Evolutionary conservation across 2,329 filamentous ascomycete species (phyloP), one percentile per base, ranked within the genome.

Genomic region (Talaromyces pinophilus): DNA sequence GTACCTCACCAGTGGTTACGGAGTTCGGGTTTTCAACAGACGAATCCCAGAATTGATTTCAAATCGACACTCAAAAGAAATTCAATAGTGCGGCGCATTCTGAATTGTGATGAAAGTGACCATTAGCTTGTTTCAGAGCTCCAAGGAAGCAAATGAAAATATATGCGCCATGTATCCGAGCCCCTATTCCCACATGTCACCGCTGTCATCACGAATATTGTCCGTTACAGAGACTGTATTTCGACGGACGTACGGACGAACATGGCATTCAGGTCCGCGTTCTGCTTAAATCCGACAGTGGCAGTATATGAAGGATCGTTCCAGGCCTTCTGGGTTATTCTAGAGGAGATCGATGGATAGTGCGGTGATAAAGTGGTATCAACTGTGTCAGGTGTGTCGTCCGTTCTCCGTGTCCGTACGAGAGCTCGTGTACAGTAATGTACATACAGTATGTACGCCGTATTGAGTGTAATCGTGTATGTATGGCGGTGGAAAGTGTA

Each of bases 111-210:
- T 57, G 30, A 38, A 40, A 40, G n/a, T 40, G 30, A 38, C 19
- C 54, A 57, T 25, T 57, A 57, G 54, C 54, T 57, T 40, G 54
- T 57, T 57, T 57, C 54, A 57, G 33, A 57, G 10, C n/a, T 25
- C n/a, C n/a, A 25, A 52, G 40, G 52, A 19, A 35, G 52, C n/a
- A 25, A 40, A 57, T 40, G 5, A 25, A 55, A 57, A 38, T 40
- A 35, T 57, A 57, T 48, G 35, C 13, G 19, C 42, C 44, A 22
- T 33, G 48, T 30, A 28, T 42, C 55, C 63, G 59, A 62, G 59
- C 59, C 59, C 59, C 59, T 62, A 52, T 62, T 62, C 59, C 30
- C 54, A 15, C 54, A 57, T 57, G 28, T 55, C 28, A 55, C 30
- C n/a, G 30, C 28, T 35, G 52, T 57, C 52, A 57, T 38, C 52